phyloP scores from a whole-genome alignment of 2,329 filamentous ascomycete genomes.

The Lachnellula willkommii region DNA sequence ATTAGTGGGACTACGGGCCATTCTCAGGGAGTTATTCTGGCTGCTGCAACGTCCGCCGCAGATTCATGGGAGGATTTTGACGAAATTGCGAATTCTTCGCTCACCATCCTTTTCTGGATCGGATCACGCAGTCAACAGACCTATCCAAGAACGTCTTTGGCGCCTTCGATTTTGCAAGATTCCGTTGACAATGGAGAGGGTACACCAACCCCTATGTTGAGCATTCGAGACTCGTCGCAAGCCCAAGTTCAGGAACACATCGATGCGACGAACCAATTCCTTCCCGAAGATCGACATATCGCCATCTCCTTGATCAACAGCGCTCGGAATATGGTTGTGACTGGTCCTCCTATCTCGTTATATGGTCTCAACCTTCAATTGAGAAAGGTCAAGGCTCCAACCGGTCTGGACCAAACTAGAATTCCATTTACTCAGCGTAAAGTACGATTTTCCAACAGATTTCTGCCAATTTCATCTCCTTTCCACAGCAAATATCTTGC shows the following conservation, averaged over 20 bases:
- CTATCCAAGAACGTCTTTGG: slow-evolving; percentile 90
- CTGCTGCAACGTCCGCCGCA: slow-evolving; percentile 83
- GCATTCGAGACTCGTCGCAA: slow-evolving; percentile 86
- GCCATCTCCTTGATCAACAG: slow-evolving; percentile 95
- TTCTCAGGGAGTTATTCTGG: slow-evolving; percentile 92
- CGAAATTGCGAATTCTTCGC: slow-evolving; percentile 69
- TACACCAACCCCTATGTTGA: slow-evolving; percentile 94
- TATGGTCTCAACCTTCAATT: slow-evolving; percentile 94
- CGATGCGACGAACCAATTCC: slow-evolving; percentile 92
- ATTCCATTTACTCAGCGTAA: slow-evolving; percentile 95
- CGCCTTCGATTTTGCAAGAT: slow-evolving; percentile 84
- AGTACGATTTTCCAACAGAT: slow-evolving; percentile 92
- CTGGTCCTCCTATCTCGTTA: slow-evolving; percentile 88
- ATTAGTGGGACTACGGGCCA: slow-evolving; percentile 89
- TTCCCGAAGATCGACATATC: slow-evolving; percentile 88
- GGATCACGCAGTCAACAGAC: slow-evolving; percentile 95
- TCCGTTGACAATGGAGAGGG: slow-evolving; percentile 93
- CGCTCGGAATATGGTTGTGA: slow-evolving; percentile 93
- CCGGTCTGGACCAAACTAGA: slow-evolving; percentile 91
- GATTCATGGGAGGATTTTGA: slow-evolving; percentile 91
- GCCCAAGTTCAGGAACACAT: slow-evolving; percentile 93
- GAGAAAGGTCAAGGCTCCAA: slow-evolving; percentile 94
- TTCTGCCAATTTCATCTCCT: slow-evolving; percentile 93
- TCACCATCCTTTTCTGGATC: slow-evolving; percentile 98
- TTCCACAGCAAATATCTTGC: slow-evolving; percentile 95